A percentile compares a stretch with the other conserved stretches of the same genome.
Evolutionary conservation across 176 grass and related monocot genomes (phyloP).

Genomic region (Phragmites australis): DNA sequence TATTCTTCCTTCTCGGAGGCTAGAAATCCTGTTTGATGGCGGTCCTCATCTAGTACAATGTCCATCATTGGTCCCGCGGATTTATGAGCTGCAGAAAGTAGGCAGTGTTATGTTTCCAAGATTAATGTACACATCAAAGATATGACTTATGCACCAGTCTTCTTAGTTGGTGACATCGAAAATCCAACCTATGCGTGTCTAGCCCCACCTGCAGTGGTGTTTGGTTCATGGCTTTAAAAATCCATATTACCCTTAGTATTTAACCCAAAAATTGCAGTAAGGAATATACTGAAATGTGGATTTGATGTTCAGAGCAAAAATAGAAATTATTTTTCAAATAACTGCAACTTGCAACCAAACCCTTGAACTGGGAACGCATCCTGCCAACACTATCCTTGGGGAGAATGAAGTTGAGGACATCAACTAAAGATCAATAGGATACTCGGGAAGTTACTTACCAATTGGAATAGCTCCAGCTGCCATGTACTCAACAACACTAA

Average conservation of each 20-base stretch:
- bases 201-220: not conserved
- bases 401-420: constrained; percentile 15
- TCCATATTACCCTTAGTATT: not conserved
- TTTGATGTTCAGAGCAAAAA: not conserved
- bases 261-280: not conserved
- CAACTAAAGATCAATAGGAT: not conserved
- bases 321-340: not conserved
- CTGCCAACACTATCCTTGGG: not conserved
- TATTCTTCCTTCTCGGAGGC: constrained; percentile 72
- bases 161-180: not conserved
- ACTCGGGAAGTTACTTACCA: constrained; percentile 40
- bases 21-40: constrained; percentile 73
- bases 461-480: constrained; percentile 94
- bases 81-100: constrained; percentile 68
- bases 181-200: not conserved
- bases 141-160: not conserved
- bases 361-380: not conserved
- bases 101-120: not conserved
- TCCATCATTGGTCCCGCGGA: constrained; percentile 95
- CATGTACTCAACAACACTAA: constrained; percentile 97
- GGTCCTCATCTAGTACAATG: constrained; percentile 77
- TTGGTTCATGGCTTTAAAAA: constrained; percentile 13
- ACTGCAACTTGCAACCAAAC: not conserved
- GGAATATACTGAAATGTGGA: not conserved
- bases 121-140: not conserved